Evolutionary conservation across 345 rosid genomes (phyloP).

Genomic region (Moringa oleifera): DNA sequence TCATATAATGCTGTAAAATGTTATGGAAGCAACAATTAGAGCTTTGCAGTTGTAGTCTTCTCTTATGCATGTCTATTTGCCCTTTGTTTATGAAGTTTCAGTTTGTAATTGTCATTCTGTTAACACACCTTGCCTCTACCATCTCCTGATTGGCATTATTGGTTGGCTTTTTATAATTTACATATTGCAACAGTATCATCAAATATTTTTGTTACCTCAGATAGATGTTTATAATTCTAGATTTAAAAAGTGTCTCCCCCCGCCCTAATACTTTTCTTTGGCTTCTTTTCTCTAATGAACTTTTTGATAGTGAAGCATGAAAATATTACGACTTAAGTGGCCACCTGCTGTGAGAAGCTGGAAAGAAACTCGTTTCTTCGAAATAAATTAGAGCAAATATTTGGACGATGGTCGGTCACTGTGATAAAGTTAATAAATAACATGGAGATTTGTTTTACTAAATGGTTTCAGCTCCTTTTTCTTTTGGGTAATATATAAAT

Average conservation of each 20-base stretch:
- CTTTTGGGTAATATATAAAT: conserved; percentile 7
- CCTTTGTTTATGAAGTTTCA: background rate
- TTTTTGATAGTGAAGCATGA: no score
- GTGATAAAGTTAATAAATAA: background rate
- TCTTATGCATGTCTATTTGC: background rate
- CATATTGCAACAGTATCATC: background rate
- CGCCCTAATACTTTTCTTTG: no score
- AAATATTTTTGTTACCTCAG: background rate
- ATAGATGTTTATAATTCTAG: background rate
- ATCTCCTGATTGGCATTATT: background rate
- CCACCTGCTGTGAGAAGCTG: background rate
- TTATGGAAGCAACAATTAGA: no score
- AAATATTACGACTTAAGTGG: background rate
- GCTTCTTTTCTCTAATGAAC: no score
- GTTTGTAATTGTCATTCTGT: no score
- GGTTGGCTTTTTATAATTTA: background rate
- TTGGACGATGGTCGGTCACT: background rate
- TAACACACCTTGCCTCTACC: no score
- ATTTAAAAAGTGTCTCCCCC: no score
- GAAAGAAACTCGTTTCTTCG: background rate
- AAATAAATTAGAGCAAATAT: background rate
- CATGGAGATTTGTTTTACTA: background rate
- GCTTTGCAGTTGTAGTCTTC: no score
- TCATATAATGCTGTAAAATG: no score
- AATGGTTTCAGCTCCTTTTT: background rate